Conservation (phyloP, 768 basidiomycete genomes). For the Lepiota brunneoincarnata region DNA sequence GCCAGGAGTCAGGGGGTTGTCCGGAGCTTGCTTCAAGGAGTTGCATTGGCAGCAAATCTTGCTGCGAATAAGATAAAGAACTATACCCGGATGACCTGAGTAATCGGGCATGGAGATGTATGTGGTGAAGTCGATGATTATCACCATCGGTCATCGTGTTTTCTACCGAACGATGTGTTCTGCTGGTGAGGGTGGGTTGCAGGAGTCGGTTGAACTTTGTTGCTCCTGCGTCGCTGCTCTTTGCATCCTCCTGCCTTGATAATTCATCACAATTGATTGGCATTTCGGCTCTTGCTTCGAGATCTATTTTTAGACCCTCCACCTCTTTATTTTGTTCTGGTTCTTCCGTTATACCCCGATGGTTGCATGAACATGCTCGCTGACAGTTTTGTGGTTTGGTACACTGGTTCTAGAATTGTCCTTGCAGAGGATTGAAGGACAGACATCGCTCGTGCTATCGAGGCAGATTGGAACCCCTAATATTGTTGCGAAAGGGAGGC, state of each 20-base stretch:
- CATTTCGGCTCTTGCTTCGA: neutral
- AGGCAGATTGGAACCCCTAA: slow-evolving; percentile 73
- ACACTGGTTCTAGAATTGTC: slow-evolving; percentile 50
- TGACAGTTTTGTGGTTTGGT: neutral
- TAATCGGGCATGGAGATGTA: neutral
- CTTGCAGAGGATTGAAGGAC: slow-evolving; percentile 64
- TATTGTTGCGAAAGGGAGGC: slow-evolving; percentile 73
- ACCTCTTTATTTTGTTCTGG: neutral
- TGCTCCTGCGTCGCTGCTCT: slow-evolving; percentile 1
- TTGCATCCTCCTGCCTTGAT: neutral
- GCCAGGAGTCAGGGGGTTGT: too few relatives aligned
- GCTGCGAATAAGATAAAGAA: neutral
- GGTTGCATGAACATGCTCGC: neutral
- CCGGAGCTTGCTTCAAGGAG: too few relatives aligned
- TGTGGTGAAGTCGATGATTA: neutral
- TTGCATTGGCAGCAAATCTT: neutral
- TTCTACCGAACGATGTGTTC: too few relatives aligned
- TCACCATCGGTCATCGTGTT: neutral
- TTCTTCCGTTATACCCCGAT: neutral
- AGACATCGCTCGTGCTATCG: slow-evolving; percentile 58
- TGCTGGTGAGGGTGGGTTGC: too few relatives aligned
- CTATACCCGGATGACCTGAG: neutral
- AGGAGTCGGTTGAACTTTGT: neutral
- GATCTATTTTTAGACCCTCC: neutral
- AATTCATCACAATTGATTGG: neutral